These are phyloP conservation scores for Nothophytophthora sp. DNA, from an alignment of 352 stramenopile genomes.

Conservation along the genomic window DNA sequence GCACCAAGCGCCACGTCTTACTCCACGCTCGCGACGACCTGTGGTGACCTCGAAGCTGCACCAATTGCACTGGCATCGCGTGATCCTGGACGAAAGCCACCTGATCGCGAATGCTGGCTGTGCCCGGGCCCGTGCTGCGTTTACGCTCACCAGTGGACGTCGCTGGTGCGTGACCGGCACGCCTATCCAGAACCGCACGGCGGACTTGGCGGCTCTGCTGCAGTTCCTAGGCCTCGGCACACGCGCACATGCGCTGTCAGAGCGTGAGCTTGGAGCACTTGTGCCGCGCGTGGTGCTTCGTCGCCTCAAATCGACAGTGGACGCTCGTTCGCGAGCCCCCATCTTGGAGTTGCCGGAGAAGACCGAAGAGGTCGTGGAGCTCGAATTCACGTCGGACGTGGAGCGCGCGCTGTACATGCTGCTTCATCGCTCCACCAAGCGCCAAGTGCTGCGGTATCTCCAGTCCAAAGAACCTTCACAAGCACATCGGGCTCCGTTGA, in stretches of 20 bases:
- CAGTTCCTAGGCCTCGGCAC: slow-evolving; percentile 79
- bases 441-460: slow-evolving; percentile 78
- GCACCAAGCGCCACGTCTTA: slow-evolving; percentile 30
- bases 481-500: slow-evolving; percentile 7
- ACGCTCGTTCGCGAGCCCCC: slow-evolving; percentile 42
- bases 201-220: slow-evolving; percentile 87
- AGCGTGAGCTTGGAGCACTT: slow-evolving; percentile 68
- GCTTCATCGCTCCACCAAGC: slow-evolving; percentile 82
- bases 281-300: slow-evolving; percentile 85
- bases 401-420: slow-evolving; percentile 80
- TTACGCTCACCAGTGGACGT: slow-evolving; percentile 65
- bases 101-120: slow-evolving; percentile 87
- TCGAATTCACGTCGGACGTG: slow-evolving; percentile 66
- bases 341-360: slow-evolving; percentile 67
- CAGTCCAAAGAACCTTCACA: slow-evolving; percentile 40
- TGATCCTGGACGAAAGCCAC: slow-evolving; percentile 91
- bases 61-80: slow-evolving; percentile 78
- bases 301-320: slow-evolving; percentile 77
- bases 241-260: slow-evolving; percentile 51
- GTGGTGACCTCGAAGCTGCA: slow-evolving; percentile 67
- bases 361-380: slow-evolving; percentile 53
- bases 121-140: slow-evolving; percentile 57
- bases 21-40: slow-evolving; percentile 25
- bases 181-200: slow-evolving; percentile 87
- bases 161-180: slow-evolving; percentile 92